Evolutionary conservation across 345 rosid species (phyloP), one percentile per base, ranked within the genome.

Genomic region (Pistacia vera): DNA sequence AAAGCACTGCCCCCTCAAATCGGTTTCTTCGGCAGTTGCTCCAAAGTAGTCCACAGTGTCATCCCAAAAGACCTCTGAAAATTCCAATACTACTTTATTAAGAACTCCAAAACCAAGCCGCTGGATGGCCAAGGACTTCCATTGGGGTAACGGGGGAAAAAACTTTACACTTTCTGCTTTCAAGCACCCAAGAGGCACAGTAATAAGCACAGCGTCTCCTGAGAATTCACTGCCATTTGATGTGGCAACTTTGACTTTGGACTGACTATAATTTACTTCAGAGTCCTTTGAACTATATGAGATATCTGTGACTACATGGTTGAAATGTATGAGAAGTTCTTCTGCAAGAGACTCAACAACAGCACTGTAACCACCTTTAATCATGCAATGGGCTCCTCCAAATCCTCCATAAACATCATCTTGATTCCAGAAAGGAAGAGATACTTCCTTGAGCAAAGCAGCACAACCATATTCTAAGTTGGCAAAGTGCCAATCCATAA

Each of bases 401-500:
- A 97, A 97, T 75, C 99, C 99, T 71, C 99, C 99, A 81, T 91
- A 97, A 63, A 85, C 76, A 88, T 97, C 99, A 89, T 97, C 99
- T 85, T 97, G 99, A 85, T 97, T 97, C 99, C 99, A 97, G 81
- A 92, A 77, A 41, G 99, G 97, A 73, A 97, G 98, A 74, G 99
- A 97, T 56, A 97, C 97, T 76, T 97, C 92, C 85, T 91, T 97
- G 51, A 97, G 94, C 68, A 83, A 88, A 83, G 99, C 94, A 83
- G 99, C 99, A 46, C 98, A 97, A 54, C 99, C 99, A 89, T 97
- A 97, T 78, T 97, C 99, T 75, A 96, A 83, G 80, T 97, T 91
- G 59, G 99, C 99, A 83, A 86, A 94, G 86, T 97, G 99, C 99
- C 99, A 97, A 79, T 97, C 90, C 98, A 97, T 97, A 78, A 97